Evolutionary conservation across 805 yeast genomes (phyloP).

Genomic region (Candida hungchunana): DNA sequence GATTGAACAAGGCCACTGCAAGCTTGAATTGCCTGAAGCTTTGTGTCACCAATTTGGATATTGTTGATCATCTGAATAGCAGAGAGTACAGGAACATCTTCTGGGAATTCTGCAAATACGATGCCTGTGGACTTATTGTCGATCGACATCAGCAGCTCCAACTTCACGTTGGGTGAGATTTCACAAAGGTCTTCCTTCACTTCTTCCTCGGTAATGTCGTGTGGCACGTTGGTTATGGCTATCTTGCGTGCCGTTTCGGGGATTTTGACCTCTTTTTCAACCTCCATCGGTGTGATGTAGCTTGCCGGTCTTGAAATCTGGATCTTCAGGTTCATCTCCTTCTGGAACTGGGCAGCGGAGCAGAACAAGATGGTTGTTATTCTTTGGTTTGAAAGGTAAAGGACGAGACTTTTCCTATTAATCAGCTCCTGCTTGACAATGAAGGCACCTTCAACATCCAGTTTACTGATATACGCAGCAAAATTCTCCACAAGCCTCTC

Average conservation of each 20-base stretch:
- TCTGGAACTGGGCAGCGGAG: slow-evolving; percentile 35
- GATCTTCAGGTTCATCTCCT: slow-evolving; percentile 29
- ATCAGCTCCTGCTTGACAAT: slow-evolving; percentile 30
- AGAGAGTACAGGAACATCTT: not conserved
- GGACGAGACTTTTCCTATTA: slow-evolving; percentile 36
- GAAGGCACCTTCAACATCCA: slow-evolving; percentile 40
- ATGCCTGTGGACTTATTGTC: slow-evolving; percentile 54
- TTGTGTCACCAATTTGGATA: slow-evolving; percentile 33
- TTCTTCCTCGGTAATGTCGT: slow-evolving; percentile 38
- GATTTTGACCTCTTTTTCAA: slow-evolving; percentile 2
- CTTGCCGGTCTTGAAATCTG: slow-evolving; percentile 41
- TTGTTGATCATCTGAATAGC: slow-evolving; percentile 32
- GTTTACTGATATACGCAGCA: slow-evolving; percentile 40
- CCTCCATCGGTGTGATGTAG: slow-evolving; percentile 34
- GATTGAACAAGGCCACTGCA: slow-evolving; percentile 28
- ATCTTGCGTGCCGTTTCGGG: slow-evolving; percentile 44
- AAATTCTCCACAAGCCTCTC: slow-evolving; percentile 41
- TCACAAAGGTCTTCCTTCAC: slow-evolving; percentile 38
- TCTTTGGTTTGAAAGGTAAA: slow-evolving; percentile 47
- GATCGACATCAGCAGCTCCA: slow-evolving; percentile 25
- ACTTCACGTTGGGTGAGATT: slow-evolving; percentile 16
- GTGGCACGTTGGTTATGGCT: slow-evolving; percentile 42
- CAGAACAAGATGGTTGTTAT: slow-evolving; percentile 54
- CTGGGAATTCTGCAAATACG: slow-evolving; percentile 48
- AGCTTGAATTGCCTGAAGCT: slow-evolving; percentile 33